Evolutionary conservation across 805 yeast species (phyloP), one percentile per base, ranked within the genome.

Genomic region (Saccharomycopsis malanga): DNA sequence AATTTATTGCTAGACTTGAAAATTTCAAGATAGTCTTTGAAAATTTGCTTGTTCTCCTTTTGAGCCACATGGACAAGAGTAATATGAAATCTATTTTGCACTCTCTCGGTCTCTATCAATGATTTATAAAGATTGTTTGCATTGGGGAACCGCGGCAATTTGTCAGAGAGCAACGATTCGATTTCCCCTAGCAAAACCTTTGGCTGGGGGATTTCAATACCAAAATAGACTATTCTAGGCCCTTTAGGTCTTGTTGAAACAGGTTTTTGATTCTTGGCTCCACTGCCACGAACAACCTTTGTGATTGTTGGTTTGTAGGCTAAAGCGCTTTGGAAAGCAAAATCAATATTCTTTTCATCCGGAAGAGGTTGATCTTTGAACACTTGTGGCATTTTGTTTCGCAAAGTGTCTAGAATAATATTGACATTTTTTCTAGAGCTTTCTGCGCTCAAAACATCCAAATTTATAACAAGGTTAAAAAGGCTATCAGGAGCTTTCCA

Each of bases 401-500:
- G 53, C 23, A 50, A 34, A 12, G 22, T 14, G 0, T 49, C 12
- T 0, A 81, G 57, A 2, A 84, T 65, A 0, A 49, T 53, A 46
- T 62, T 64, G 3, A 79, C 72, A 57, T 83, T 84, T 1, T 53
- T 49, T 32, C 73, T 57, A 0, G 84, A 72, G 0, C 82, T 73
- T 21, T 72, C 62, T 2, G 60, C 53, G 1, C 55, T 57, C 4
- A 55, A 54, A 1, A 77, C 73, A 3, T 71, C 64, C 45, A 93
- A 64, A 46, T 81, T 66, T 20, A 91, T 76, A 2, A 85, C 67
- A 14, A 68, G 50, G 59, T 87, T 89, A 66, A 89, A 91, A 25
- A 59, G 54, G 9, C 67, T 63, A 54, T 89, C 96, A 0, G 95
- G 95, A 2, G 58, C 61, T n/a, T 53, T 61, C 0, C 52, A 46